Evolutionary conservation across 2,329 filamentous ascomycete species (phyloP).

Genomic region (Aspergillus udagawae): DNA sequence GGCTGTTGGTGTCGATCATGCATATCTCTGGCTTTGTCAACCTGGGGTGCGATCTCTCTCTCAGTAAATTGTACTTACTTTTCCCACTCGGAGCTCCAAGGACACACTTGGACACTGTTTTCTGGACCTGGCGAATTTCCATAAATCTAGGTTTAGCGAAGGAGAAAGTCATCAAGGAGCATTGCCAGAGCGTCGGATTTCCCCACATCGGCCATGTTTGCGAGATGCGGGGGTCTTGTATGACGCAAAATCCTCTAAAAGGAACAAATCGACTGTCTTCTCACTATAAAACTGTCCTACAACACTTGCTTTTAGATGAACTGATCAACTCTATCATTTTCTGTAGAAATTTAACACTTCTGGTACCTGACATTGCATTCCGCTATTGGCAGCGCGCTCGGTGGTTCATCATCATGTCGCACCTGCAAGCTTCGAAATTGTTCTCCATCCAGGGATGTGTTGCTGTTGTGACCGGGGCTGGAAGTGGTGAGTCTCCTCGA

Average conservation of each 20-base stretch:
- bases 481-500: slow-evolving; percentile 40
- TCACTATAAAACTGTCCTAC: not conserved
- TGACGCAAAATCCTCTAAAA: not conserved
- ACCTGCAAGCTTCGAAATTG: slow-evolving; percentile 34
- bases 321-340: not conserved
- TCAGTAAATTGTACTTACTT: not conserved
- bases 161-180: not conserved
- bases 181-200: not conserved
- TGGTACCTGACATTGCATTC: not conserved
- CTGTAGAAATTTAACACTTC: not conserved
- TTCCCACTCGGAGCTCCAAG: not conserved
- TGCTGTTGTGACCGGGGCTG: slow-evolving; percentile 52
- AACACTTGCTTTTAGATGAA: not conserved
- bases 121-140: too few species aligned
- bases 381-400: not conserved
- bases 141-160: too few species aligned
- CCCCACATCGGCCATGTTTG: not conserved
- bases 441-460: slow-evolving; percentile 52
- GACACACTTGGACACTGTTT: too few species aligned
- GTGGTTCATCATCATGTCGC: slow-evolving; percentile 21
- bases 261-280: not conserved
- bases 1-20: not conserved
- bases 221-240: not conserved
- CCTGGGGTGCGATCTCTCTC: too few species aligned
- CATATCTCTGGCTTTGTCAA: not conserved